Evolutionary conservation across 768 basidiomycete species (phyloP).

Genomic region (Neoboletus subvelutipes): DNA sequence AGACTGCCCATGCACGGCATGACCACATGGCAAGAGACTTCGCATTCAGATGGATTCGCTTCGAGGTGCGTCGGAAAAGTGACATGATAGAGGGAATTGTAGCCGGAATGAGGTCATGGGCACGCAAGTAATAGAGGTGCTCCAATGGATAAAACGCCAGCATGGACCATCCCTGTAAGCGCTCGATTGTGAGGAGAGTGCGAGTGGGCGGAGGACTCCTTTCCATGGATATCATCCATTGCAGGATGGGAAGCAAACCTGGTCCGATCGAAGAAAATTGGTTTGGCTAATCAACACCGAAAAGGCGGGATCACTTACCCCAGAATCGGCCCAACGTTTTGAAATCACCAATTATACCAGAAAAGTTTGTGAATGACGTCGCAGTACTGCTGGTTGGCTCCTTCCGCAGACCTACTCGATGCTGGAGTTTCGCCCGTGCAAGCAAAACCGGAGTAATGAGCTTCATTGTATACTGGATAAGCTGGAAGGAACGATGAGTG

Average conservation of each 20-base stretch:
- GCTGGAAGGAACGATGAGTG: constrained; percentile 38
- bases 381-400: constrained; percentile 56
- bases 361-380: constrained; percentile 52
- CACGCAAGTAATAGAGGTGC: constrained; percentile 66
- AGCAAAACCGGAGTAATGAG: constrained; percentile 64
- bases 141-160: constrained; percentile 78
- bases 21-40: constrained; percentile 64
- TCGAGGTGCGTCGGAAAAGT: constrained; percentile 41
- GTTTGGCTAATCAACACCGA: neutral
- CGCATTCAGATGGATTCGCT: constrained; percentile 45
- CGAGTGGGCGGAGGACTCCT: constrained; percentile 70
- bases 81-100: constrained; percentile 47
- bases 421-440: constrained; percentile 66
- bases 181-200: constrained; percentile 70
- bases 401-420: constrained; percentile 58
- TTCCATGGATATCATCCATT: constrained; percentile 78
- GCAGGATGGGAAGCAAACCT: constrained; percentile 76
- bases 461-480: constrained; percentile 74
- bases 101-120: constrained; percentile 60
- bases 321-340: constrained; percentile 76
- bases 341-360: constrained; percentile 59
- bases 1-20: constrained; percentile 77
- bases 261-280: neutral
- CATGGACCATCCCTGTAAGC: constrained; percentile 74
- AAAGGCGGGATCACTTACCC: constrained; percentile 48